Evolutionary conservation across 148 eudicot species (phyloP), one percentile per base, ranked within the genome.

Genomic region (Vaccinium macrocarpon): DNA sequence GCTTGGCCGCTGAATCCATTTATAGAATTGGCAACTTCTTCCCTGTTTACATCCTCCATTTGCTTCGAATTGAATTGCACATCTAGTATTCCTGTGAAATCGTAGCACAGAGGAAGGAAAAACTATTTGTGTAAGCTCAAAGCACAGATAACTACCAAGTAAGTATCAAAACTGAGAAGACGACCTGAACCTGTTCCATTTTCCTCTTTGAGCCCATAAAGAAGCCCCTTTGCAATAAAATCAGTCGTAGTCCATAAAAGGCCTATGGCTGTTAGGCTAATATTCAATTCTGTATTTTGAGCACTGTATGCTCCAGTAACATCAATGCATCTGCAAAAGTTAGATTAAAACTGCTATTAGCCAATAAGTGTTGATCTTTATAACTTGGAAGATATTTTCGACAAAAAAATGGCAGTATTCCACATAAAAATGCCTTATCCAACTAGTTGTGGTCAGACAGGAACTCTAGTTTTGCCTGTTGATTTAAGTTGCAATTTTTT

Each of bases 231-330:
- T 6, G 90, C 97, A 86, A 97, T 92, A 85, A 97, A 95, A 90
- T 97, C 99, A 83, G 99, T 94, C 32, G 98, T 91, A 57, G 98
- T 95, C 99, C 99, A 97, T 70, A 97, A 84, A 78, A 97, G 93
- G 82, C 99, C 98, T 72, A 97, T 86, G 10, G 99, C 97, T 84
- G 99, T 97, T 89, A 97, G 87, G 92, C 98, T 95, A 73, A 97
- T 97, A 90, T 97, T 97, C 92, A 97, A 82, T 84, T 95, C 99
- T 78, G 97, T 97, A 89, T 91, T 91, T 87, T 97, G 99, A 83
- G 95, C 89, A 90, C 99, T 90, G 82, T 95, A 97, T 81, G 99
- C 97, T 81, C 99, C 99, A 82, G 95, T 90, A 78, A 97, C 99
- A 82, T 97, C 97, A 82, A 97, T 90, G 86, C 99, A 97, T 85